Percentiles rank a stretch among this genome's conserved stretches.
phyloP scores from a whole-genome alignment of 352 stramenopile genomes.

The Globisporangium cystogenes region DNA sequence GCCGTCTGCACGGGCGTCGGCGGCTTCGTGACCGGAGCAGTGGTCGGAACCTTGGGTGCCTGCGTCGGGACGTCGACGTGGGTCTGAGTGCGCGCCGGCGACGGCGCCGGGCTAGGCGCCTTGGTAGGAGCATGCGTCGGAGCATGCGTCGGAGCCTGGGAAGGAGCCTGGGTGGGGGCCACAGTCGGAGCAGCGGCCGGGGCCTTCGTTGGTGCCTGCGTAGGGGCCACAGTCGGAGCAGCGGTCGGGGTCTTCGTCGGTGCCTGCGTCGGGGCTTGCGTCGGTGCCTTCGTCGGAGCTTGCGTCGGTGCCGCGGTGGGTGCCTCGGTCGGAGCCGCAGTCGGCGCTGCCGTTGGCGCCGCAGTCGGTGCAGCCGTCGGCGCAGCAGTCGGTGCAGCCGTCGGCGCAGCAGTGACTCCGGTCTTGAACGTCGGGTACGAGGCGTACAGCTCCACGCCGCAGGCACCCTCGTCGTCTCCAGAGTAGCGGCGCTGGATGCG shows the following conservation, averaged over 20 bases:
- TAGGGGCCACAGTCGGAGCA: slow-evolving; percentile 2
- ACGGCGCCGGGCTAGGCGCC: slow-evolving; percentile 1
- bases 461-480: slow-evolving; percentile 41
- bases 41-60: not conserved
- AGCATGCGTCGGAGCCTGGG: slow-evolving; percentile 5
- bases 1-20: slow-evolving; percentile 1
- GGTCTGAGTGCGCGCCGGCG: not conserved
- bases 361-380: slow-evolving; percentile 6
- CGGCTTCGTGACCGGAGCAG: not conserved
- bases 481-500: slow-evolving; percentile 50
- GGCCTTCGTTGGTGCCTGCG: too few species aligned
- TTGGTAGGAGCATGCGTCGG: slow-evolving; percentile 7
- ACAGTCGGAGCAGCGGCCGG: slow-evolving; percentile 5
- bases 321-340: not conserved
- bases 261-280: slow-evolving; percentile 1
- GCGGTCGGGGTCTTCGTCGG: slow-evolving; percentile 5
- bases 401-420: slow-evolving; percentile 12
- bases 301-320: slow-evolving; percentile 1
- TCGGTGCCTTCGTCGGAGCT: not conserved
- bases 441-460: slow-evolving; percentile 47
- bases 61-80: not conserved
- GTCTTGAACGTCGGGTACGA: slow-evolving; percentile 46
- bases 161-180: slow-evolving; percentile 3
- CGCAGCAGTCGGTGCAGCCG: slow-evolving; percentile 5
- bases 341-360: slow-evolving; percentile 1